A percentile compares a stretch with the other conserved stretches of the same genome.
Conservation (phyloP, 805 yeast genomes). For the Kodamaea lidongshanica region DNA sequence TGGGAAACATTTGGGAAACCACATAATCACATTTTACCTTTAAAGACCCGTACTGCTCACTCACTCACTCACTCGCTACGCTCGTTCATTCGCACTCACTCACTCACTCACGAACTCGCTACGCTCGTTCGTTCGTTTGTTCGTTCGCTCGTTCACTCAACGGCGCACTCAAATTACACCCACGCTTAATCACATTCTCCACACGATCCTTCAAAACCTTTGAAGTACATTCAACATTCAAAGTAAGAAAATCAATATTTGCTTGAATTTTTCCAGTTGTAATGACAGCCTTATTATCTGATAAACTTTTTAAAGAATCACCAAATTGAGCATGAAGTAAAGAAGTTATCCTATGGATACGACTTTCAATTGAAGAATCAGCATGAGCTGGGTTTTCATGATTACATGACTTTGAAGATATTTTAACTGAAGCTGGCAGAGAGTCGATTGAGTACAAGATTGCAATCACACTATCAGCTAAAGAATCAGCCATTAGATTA, state of each 20-base stretch:
- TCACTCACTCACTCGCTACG: too few relatives aligned
- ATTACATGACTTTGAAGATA: constrained; percentile 57
- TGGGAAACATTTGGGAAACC: too few relatives aligned
- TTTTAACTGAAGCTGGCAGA: constrained; percentile 88
- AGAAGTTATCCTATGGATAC: constrained; percentile 47
- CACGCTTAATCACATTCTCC: constrained; percentile 71
- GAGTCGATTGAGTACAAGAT: constrained; percentile 88
- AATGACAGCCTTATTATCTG: constrained; percentile 49
- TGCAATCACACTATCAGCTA: constrained; percentile 91
- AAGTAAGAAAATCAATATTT: constrained; percentile 52
- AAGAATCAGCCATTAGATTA: constrained; percentile 72
- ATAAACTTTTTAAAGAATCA: constrained; percentile 45
- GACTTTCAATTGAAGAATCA: constrained; percentile 21
- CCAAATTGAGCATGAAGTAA: constrained; percentile 86
- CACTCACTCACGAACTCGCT: not conserved
- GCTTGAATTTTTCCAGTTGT: constrained; percentile 76
- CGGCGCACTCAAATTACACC: constrained; percentile 79
- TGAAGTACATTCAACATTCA: constrained; percentile 65
- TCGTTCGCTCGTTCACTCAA: constrained; percentile 39
- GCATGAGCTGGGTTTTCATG: constrained; percentile 32
- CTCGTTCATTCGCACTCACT: too few relatives aligned
- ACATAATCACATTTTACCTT: too few relatives aligned
- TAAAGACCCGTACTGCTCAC: too few relatives aligned
- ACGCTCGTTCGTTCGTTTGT: not conserved
- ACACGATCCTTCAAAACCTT: constrained; percentile 77